Percentiles rank a stretch among this genome's conserved stretches.
Evolutionary conservation across 1,284 basidiomycete species (phyloP).

Genomic region (Singerocomus inundabilis): DNA sequence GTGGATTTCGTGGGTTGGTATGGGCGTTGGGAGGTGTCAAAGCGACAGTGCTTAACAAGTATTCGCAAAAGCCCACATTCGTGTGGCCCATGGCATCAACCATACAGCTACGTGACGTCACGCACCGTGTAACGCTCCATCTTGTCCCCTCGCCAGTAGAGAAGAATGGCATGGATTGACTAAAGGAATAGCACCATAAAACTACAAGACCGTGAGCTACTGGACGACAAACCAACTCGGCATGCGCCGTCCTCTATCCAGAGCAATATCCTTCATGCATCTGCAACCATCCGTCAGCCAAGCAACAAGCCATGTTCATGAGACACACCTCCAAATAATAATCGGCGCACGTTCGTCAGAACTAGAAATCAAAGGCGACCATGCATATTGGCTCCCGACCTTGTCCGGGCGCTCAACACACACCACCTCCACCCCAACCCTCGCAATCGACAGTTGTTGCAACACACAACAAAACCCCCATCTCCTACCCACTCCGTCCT

Average conservation of each 20-base stretch:
- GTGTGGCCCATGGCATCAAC: slow-evolving; percentile 12
- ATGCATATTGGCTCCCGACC: slow-evolving; percentile 4
- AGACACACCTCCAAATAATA: slow-evolving; percentile 26
- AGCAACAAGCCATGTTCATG: background rate
- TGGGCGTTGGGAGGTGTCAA: slow-evolving; percentile 14
- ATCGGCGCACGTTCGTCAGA: slow-evolving; percentile 13
- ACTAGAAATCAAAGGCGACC: slow-evolving; percentile 8
- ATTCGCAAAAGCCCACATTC: slow-evolving; percentile 22
- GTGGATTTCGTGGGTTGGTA: slow-evolving; percentile 7
- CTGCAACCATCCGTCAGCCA: slow-evolving; percentile 15
- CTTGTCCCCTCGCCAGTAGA: slow-evolving; percentile 7
- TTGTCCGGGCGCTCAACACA: slow-evolving; percentile 10
- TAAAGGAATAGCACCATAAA: slow-evolving; percentile 21
- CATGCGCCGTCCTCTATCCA: slow-evolving; percentile 18
- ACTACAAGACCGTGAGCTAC: slow-evolving; percentile 28
- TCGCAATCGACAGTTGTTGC: slow-evolving; percentile 1
- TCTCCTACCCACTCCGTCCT: slow-evolving; percentile 6
- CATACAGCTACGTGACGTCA: slow-evolving; percentile 29
- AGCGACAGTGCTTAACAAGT: slow-evolving; percentile 24
- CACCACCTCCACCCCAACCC: slow-evolving; percentile 1
- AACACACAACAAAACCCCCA: slow-evolving; percentile 3
- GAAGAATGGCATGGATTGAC: slow-evolving; percentile 18
- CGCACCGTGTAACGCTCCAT: slow-evolving; percentile 15
- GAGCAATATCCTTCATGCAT: slow-evolving; percentile 6
- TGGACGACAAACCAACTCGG: slow-evolving; percentile 18